A percentile compares a stretch with the other conserved stretches of the same genome.
Evolutionary conservation across 2,329 filamentous ascomycete species (phyloP).

Genomic region (Didymella segeticola): DNA sequence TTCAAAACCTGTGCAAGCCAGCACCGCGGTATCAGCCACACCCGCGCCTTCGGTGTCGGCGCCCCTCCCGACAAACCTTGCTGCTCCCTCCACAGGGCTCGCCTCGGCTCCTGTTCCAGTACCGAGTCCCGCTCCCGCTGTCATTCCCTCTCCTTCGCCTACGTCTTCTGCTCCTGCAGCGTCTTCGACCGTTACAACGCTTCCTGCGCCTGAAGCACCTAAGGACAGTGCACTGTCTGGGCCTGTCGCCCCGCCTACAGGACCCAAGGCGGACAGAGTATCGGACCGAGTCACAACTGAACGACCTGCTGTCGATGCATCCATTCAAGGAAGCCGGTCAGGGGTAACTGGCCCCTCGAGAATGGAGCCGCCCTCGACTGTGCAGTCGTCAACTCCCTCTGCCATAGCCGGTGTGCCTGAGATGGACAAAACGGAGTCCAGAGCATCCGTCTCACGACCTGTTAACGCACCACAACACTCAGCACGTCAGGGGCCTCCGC

Average conservation of each 20-base stretch:
- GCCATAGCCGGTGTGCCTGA: constrained; percentile 11
- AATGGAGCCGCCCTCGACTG: constrained; percentile 31
- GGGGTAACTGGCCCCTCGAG: constrained; percentile 24
- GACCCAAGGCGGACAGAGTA: constrained; percentile 49
- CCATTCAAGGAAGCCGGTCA: constrained; percentile 29
- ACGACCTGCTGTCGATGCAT: constrained; percentile 29
- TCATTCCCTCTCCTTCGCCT: not conserved
- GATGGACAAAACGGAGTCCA: constrained; percentile 25
- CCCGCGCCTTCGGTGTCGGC: constrained; percentile 32
- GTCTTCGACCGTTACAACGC: constrained; percentile 30
- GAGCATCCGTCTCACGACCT: constrained; percentile 11
- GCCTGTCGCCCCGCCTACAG: constrained; percentile 46
- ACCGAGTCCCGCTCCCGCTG: constrained; percentile 12
- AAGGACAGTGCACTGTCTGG: constrained; percentile 21
- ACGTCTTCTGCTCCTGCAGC: constrained; percentile 9
- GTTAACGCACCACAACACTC: constrained; percentile 10
- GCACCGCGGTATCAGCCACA: constrained; percentile 23
- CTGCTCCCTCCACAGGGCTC: constrained; percentile 31
- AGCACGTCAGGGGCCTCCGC: constrained; percentile 18
- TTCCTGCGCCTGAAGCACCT: constrained; percentile 29
- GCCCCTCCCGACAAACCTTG: not conserved
- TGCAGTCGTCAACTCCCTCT: constrained; percentile 22
- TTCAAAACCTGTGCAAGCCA: constrained; percentile 35
- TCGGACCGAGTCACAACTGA: constrained; percentile 39
- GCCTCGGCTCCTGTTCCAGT: constrained; percentile 33